Evolutionary conservation across 140 eudicot species (phyloP).

Genomic region (Anethum foeniculum): DNA sequence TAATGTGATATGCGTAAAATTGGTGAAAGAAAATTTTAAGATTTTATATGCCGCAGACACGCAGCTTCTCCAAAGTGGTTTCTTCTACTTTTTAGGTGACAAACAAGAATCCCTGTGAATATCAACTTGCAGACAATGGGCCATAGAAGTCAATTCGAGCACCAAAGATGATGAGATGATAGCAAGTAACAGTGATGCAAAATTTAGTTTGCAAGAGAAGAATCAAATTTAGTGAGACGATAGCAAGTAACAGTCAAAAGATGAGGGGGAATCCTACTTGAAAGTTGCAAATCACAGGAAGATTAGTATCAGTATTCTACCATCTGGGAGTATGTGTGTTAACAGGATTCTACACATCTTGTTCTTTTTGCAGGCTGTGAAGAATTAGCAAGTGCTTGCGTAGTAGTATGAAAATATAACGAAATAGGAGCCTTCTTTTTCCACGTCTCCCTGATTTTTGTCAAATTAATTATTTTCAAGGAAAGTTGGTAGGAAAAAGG

Average conservation of each 20-base stretch:
- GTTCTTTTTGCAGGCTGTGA: neutral
- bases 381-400: neutral
- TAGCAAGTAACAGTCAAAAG: neutral
- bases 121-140: neutral
- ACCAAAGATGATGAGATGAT: too few relatives aligned
- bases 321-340: neutral
- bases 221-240: neutral
- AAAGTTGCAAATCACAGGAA: neutral
- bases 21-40: neutral
- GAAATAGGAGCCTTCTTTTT: neutral
- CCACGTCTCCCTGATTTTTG: neutral
- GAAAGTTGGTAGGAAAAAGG: neutral
- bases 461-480: neutral
- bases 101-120: neutral
- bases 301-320: neutral
- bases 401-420: neutral
- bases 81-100: neutral
- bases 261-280: neutral
- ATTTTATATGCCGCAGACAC: neutral
- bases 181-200: neutral
- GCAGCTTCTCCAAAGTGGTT: neutral
- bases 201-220: neutral
- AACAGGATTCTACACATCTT: neutral
- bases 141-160: neutral
- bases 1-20: neutral